Conservation (phyloP, 2,329 filamentous ascomycete genomes). For the Ampelomyces quisqualis region DNA sequence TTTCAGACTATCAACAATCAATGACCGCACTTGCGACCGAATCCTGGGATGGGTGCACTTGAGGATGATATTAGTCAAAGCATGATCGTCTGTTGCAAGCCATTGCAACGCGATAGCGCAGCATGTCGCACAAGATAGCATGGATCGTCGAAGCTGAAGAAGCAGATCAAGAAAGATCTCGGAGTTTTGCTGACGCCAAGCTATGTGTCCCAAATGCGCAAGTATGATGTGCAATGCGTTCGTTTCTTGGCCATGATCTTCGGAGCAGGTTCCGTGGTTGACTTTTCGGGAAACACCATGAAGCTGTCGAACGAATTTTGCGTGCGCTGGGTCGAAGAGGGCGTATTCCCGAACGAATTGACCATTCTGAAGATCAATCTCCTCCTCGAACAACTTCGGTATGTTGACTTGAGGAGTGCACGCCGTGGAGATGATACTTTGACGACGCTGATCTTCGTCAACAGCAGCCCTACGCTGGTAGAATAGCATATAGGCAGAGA, state of each 20-base stretch:
- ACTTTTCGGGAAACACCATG: conserved; percentile 59
- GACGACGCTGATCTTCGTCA: conserved; percentile 38
- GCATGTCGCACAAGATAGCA: conserved; percentile 55
- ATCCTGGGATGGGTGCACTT: conserved; percentile 32
- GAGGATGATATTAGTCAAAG: conserved; percentile 63
- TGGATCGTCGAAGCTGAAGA: conserved; percentile 53
- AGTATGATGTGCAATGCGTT: conserved; percentile 58
- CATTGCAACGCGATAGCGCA: conserved; percentile 63
- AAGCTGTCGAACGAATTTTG: conserved; percentile 64
- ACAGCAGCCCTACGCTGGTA: conserved; percentile 79
- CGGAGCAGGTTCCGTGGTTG: conserved; percentile 52
- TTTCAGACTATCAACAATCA: conserved; percentile 36
- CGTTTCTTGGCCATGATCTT: conserved; percentile 48
- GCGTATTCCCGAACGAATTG: conserved; percentile 73
- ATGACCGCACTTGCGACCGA: conserved; percentile 28
- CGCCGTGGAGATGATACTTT: conserved; percentile 43
- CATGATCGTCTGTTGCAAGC: conserved; percentile 56
- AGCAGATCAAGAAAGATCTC: conserved; percentile 62
- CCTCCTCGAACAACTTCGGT: conserved; percentile 49
- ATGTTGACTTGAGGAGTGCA: conserved; percentile 53
- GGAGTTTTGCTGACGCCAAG: conserved; percentile 68
- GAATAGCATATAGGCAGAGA: conserved; percentile 95
- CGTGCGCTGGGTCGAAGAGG: conserved; percentile 72
- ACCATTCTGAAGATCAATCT: conserved; percentile 72
- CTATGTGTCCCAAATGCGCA: conserved; percentile 72